Evolutionary conservation across 116 monocot species (phyloP).

Genomic region (Cymodocea nodosa): DNA sequence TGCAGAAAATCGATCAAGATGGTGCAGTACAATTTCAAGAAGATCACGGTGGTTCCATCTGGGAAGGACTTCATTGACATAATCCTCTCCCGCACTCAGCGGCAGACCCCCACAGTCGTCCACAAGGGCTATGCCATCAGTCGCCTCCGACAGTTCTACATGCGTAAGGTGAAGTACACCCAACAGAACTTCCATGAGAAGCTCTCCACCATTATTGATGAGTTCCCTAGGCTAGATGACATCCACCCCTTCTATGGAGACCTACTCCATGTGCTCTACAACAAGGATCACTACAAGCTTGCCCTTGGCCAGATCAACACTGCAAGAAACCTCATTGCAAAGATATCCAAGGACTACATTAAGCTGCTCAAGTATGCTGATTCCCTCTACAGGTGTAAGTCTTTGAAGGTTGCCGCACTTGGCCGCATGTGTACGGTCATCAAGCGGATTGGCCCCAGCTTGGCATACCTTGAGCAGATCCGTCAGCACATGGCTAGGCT

Average conservation of each 20-base stretch:
- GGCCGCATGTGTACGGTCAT: constrained; percentile 58
- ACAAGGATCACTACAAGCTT: constrained; percentile 74
- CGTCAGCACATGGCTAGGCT: constrained; percentile 69
- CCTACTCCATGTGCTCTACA: constrained; percentile 59
- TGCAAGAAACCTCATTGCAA: constrained; percentile 46
- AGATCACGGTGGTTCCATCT: constrained; percentile 53
- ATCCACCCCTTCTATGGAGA: constrained; percentile 72
- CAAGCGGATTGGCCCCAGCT: constrained; percentile 49
- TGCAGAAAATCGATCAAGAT: constrained; percentile 16
- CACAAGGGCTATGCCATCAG: constrained; percentile 63
- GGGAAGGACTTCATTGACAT: constrained; percentile 59
- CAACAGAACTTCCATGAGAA: constrained; percentile 59
- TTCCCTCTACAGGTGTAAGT: constrained; percentile 67
- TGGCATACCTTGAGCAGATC: constrained; percentile 64
- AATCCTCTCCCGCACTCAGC: constrained; percentile 60
- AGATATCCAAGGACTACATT: constrained; percentile 51
- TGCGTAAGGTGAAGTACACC: constrained; percentile 61
- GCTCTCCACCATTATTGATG: constrained; percentile 49
- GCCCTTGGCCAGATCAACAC: constrained; percentile 67
- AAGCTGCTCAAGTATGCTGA: constrained; percentile 60
- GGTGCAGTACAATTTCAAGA: constrained; percentile 82
- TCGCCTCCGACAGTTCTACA: constrained; percentile 53
- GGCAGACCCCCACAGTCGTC: constrained; percentile 66
- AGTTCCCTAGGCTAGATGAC: constrained; percentile 53
- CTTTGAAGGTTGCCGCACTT: constrained; percentile 58